Base-by-base conservation (phyloP, 768 basidiomycete genomes). In the Scleroderma citrinum region DNA sequence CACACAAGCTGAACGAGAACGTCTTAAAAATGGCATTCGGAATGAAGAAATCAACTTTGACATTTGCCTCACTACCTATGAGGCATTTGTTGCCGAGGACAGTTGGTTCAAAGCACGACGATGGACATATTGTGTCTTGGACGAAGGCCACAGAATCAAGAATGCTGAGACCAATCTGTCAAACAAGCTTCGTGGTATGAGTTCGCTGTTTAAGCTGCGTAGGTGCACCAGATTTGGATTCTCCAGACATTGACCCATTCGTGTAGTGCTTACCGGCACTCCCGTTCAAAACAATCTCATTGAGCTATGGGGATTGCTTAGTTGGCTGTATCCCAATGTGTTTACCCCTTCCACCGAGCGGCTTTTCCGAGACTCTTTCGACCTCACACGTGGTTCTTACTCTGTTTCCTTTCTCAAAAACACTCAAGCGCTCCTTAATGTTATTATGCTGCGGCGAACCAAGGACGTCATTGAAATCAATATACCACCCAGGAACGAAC, bases 101-200 rank as follows among this genome's bases (percentile, higher is more conserved):
- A 44, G 52, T 7, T 83, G 81, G 81, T 76, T 83, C 71, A 87
- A 80, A 68, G 71, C 65, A 41, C 72, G 67, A 16, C 76, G 69
- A 42, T 87, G 73, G 79, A 74, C 61, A 20, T 81, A 80, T 48
- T 76, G 76, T 51, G 79, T 82, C 6, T 72, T 83, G 12, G 82
- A 83, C 52, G 82, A 83, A 59, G 82, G 82, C 5, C 86, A 88
- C 65, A 76, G 74, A 56, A 83, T 88, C 68, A 87, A 87, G 68
- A 86, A 86, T 53, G 66, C 78, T 10, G 79, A 77, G 31, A 78
- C 78, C 20, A 73, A 75, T 21, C 54, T 83, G 7, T 65, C 80
- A 2, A 58, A 66, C 48, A 81, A 78, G 43, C 58, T 85, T 12
- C 78, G 79, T 46, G 76, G 78, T 31, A 43, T 82, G n/a, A 74